phyloP scores from a whole-genome alignment of 2,329 filamentous ascomycete genomes.

The Aspergillus fijiensis region DNA sequence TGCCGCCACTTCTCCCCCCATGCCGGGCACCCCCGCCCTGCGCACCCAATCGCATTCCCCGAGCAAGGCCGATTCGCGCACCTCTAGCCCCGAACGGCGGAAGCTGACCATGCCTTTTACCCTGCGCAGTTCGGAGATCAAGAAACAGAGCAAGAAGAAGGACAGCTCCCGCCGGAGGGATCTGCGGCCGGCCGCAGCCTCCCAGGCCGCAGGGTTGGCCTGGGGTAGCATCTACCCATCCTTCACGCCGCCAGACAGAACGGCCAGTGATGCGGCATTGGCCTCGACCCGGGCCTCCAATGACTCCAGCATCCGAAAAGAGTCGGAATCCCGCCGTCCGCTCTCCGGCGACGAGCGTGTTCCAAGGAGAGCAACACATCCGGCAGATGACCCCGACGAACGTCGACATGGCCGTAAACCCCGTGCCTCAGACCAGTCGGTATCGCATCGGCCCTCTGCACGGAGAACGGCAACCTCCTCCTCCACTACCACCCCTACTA shows the following conservation, averaged over 20 bases:
- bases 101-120: slow-evolving; percentile 58
- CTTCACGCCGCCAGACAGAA: slow-evolving; percentile 26
- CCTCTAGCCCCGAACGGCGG: slow-evolving; percentile 61
- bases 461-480: slow-evolving; percentile 3
- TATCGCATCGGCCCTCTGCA: slow-evolving; percentile 14
- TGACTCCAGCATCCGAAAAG: slow-evolving; percentile 28
- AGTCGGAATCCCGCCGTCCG: slow-evolving; percentile 20
- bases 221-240: slow-evolving; percentile 49
- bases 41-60: slow-evolving; percentile 32
- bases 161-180: slow-evolving; percentile 37
- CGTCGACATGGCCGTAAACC: slow-evolving; percentile 11
- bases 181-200: slow-evolving; percentile 57
- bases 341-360: slow-evolving; percentile 25
- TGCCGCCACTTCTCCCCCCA: slow-evolving; percentile 5
- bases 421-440: slow-evolving; percentile 6
- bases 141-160: slow-evolving; percentile 49
- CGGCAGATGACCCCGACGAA: slow-evolving; percentile 11
- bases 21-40: slow-evolving; percentile 19
- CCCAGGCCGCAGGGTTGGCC: slow-evolving; percentile 63
- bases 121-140: slow-evolving; percentile 49
- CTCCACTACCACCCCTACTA: slow-evolving; percentile 11
- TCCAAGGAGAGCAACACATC: slow-evolving; percentile 9
- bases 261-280: slow-evolving; percentile 29
- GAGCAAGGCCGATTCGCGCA: slow-evolving; percentile 51
- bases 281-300: slow-evolving; percentile 31